Evolutionary conservation across 306 rosid species (phyloP).

Genomic region (Dalbergia oliveri): DNA sequence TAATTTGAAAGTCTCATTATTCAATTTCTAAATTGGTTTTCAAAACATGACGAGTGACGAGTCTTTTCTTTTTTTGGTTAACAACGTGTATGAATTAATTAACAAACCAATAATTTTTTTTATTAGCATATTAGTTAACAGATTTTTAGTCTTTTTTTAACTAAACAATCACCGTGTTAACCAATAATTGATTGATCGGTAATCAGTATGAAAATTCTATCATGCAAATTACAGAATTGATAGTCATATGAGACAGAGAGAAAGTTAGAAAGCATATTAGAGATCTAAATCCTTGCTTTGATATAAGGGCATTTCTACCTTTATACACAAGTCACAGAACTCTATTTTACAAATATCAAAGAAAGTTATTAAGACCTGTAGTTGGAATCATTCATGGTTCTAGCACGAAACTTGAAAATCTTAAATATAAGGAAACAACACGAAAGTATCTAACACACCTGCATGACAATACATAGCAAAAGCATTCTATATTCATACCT

Average conservation of each 20-base stretch:
- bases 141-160: too few relatives aligned
- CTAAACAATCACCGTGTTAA: too few relatives aligned
- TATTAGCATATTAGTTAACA: too few relatives aligned
- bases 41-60: too few relatives aligned
- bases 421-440: constrained; percentile 15
- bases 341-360: background rate
- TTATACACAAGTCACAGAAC: background rate
- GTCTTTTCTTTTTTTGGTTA: too few relatives aligned
- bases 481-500: background rate
- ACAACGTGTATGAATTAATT: too few relatives aligned
- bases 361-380: background rate
- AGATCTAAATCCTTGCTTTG: background rate
- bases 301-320: too few relatives aligned
- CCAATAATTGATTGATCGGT: too few relatives aligned
- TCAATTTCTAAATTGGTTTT: too few relatives aligned
- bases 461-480: background rate
- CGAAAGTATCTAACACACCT: background rate
- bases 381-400: background rate
- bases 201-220: too few relatives aligned
- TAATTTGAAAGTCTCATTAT: too few relatives aligned
- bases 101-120: too few relatives aligned
- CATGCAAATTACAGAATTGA: background rate
- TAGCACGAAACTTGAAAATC: constrained; percentile 3
- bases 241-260: background rate
- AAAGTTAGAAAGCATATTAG: background rate